Evolutionary conservation across 306 rosid species (phyloP).

Genomic region (Acacia crassicarpa): DNA sequence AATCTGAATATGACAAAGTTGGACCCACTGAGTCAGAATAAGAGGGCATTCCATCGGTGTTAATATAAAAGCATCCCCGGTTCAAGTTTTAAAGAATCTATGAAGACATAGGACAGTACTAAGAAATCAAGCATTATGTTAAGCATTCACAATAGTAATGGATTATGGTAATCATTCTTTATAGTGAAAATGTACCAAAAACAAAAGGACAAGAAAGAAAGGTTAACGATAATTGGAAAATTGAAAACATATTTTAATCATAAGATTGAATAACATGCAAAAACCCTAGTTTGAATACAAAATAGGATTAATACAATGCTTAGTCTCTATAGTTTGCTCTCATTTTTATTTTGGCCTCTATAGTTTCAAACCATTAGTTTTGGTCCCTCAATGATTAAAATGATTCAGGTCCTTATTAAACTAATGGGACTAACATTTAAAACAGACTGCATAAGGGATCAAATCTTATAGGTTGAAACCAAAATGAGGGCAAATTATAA

Average conservation of each 20-base stretch:
- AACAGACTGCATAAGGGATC: too few species aligned
- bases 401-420: too few species aligned
- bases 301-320: too few species aligned
- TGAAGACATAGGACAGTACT: conserved; percentile 17
- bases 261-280: background rate
- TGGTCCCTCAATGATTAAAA: too few species aligned
- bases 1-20: background rate
- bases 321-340: too few species aligned
- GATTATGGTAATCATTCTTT: conserved; percentile 4
- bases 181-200: background rate
- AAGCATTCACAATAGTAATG: background rate
- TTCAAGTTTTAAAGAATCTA: background rate
- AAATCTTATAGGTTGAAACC: too few species aligned
- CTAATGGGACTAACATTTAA: too few species aligned
- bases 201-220: too few species aligned
- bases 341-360: too few species aligned
- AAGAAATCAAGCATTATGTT: background rate
- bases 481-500: too few species aligned
- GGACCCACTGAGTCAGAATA: background rate
- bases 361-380: too few species aligned
- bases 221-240: background rate
- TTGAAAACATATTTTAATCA: background rate
- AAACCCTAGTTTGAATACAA: background rate
- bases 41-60: background rate
- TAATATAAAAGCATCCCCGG: background rate